Conservation (phyloP, 2,329 filamentous ascomycete species). For the Aspergillus costaricaensis region DNA sequence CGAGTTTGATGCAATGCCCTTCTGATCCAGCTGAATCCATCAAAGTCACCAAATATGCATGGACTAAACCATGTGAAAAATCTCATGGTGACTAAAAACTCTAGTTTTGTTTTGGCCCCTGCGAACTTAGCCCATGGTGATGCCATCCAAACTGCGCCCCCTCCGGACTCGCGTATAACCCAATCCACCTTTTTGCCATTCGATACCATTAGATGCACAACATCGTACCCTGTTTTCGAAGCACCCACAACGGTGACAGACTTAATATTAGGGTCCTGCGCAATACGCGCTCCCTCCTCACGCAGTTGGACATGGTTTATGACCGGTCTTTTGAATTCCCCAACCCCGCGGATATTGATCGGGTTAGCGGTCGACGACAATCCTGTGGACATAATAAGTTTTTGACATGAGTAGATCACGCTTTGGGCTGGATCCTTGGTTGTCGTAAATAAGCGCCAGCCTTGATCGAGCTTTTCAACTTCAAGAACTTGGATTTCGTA, state of each 20-base stretch:
- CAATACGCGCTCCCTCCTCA: neutral
- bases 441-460: neutral
- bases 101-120: neutral
- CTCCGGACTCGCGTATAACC: slow-evolving; percentile 28
- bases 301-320: neutral
- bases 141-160: slow-evolving; percentile 19
- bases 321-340: neutral
- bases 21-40: slow-evolving; percentile 1
- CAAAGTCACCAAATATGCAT: neutral
- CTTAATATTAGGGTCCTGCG: neutral
- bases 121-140: slow-evolving; percentile 1
- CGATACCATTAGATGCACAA: slow-evolving; percentile 62
- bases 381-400: neutral
- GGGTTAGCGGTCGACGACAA: neutral
- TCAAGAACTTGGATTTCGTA: neutral
- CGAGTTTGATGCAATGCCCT: slow-evolving; percentile 1
- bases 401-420: neutral
- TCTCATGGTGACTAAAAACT: neutral
- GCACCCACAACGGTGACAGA: slow-evolving; percentile 1
- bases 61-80: neutral
- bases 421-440: neutral
- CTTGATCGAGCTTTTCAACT: neutral
- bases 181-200: slow-evolving; percentile 50
- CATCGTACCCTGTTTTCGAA: slow-evolving; percentile 65
- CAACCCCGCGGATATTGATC: neutral